Evolutionary conservation across 768 basidiomycete genomes (phyloP), one percentile per base, ranked within the genome.

Genomic region (Mycena olivaceomarginata): DNA sequence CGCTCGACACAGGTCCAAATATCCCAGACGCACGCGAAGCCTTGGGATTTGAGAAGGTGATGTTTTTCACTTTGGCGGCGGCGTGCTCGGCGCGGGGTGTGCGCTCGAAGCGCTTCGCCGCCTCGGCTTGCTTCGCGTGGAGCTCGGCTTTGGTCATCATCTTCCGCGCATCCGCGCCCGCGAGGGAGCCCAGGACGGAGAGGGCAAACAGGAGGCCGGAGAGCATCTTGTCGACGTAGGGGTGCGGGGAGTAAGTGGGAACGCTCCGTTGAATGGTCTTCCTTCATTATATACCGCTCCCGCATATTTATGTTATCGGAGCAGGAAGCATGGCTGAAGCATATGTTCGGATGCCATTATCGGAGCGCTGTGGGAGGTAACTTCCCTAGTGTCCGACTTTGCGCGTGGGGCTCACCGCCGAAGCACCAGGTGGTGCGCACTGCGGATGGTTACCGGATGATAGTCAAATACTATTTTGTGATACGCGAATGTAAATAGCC

Each of bases 11-110:
- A 16, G 15, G 25, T 15, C 20, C 65, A 5, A 64, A 25, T 46
- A 43, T n/a, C 31, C 13, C 43, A 15, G n/a, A 83, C 87, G 76
- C 75, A 93, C 93, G 84, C 37, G 92, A 91, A 18, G 93, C 94
- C 70, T 86, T 89, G 5, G 93, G 93, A 79, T 94, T 94, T 15
- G 88, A 85, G 83, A 95, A 95, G 0, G 93, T 94, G 79, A 95
- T 93, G 77, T 94, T 94, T 82, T 93, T 87, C 79, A 70, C 59
- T 69, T 80, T 12, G 76, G 66, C 40, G 72, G 77, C 59, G 8
- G 60, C 22, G 63, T 7, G 31, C 12, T 12, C 63, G 3, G 41
- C 76, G 51, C 78, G 79, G 71, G 75, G 69, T 69, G 78, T 73
- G 70, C 75, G 68, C 20, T 82, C 74, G 77, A 84, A 90, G 60